phyloP scores from a whole-genome alignment of 345 rosid genomes.

The Gossypium thurberi region DNA sequence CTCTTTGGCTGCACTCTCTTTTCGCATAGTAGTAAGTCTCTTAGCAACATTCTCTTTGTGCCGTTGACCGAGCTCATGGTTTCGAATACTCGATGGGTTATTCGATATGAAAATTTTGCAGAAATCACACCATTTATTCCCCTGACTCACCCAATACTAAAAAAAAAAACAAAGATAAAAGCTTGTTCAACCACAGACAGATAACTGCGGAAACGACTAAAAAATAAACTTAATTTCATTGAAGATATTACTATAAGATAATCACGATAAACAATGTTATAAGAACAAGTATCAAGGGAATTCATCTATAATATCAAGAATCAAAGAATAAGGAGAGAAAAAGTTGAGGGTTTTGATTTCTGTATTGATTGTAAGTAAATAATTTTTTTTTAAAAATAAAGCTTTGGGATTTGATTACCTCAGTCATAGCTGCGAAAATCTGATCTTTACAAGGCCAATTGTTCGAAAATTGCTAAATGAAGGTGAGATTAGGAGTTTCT shows the following conservation, averaged over 20 bases:
- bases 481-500: neutral
- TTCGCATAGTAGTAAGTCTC: constrained; percentile 67
- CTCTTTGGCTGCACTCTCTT: constrained; percentile 74
- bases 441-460: neutral
- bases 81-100: constrained; percentile 75
- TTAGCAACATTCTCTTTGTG: constrained; percentile 66
- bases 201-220: neutral
- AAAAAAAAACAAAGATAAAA: neutral
- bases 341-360: neutral
- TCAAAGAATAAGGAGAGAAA: neutral
- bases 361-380: neutral
- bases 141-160: constrained; percentile 97
- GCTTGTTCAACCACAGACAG: neutral
- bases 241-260: neutral
- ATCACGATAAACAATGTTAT: neutral
- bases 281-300: neutral
- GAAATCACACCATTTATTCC: constrained; percentile 94
- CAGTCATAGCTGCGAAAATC: constrained; percentile 50
- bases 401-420: constrained; percentile 34
- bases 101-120: constrained; percentile 83
- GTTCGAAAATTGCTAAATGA: neutral
- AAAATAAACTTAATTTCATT: no score
- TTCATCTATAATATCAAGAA: neutral
- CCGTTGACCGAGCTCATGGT: constrained; percentile 91
- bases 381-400: neutral